Evolutionary conservation across 2,329 filamentous ascomycete genomes (phyloP).

Genomic region (Graphium sp.): DNA sequence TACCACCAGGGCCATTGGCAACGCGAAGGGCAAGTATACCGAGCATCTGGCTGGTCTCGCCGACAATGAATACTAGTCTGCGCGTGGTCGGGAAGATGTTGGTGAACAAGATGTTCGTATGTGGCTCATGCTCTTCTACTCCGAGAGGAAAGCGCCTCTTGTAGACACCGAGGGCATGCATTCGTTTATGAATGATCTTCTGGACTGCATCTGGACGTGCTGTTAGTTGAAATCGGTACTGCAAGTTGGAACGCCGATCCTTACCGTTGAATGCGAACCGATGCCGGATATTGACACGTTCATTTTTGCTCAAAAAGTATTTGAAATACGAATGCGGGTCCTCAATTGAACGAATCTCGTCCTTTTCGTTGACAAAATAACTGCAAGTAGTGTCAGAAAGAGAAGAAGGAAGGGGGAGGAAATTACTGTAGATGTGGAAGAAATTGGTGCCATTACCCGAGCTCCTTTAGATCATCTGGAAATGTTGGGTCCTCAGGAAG

Average conservation of each 20-base stretch:
- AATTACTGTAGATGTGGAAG: neutral
- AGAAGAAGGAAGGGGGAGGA: neutral
- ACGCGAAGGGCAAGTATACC: conserved; percentile 59
- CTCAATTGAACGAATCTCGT: conserved; percentile 56
- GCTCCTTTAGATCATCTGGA: conserved; percentile 43
- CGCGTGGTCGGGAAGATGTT: conserved; percentile 33
- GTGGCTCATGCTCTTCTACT: conserved; percentile 26
- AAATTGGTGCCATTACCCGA: conserved; percentile 45
- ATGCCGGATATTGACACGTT: conserved; percentile 62
- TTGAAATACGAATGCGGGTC: conserved; percentile 56
- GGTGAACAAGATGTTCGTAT: conserved; percentile 49
- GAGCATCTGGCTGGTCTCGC: conserved; percentile 54
- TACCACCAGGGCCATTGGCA: conserved; percentile 42
- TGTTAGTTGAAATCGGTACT: neutral
- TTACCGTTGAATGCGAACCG: conserved; percentile 58
- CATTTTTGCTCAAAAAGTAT: conserved; percentile 56
- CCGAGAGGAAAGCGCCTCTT: conserved; percentile 45
- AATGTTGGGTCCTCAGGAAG: conserved; percentile 58
- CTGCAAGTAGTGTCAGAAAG: conserved; percentile 20
- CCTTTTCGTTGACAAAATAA: conserved; percentile 61
- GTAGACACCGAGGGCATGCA: conserved; percentile 41
- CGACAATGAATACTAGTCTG: conserved; percentile 58
- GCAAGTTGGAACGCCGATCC: conserved; percentile 5
- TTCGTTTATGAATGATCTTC: conserved; percentile 41
- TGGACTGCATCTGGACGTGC: conserved; percentile 39